phyloP scores from a whole-genome alignment of 192 early-diverging fungal species.

The Podochytrium sp. region DNA sequence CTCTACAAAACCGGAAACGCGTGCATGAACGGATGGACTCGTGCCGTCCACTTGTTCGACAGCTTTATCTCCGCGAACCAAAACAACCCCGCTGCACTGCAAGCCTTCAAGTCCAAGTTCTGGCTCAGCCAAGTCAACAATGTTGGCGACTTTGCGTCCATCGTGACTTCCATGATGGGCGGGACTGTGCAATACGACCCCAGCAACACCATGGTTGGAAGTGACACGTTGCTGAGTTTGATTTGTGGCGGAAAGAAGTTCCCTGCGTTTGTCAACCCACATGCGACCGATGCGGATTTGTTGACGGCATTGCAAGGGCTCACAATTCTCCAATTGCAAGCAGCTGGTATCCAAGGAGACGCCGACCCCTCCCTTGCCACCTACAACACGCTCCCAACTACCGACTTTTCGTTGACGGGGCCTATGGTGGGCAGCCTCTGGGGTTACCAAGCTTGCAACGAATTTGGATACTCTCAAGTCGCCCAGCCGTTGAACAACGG shows the following conservation, averaged over 20 bases:
- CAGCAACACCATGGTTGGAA: neutral
- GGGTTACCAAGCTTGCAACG: conserved; percentile 20
- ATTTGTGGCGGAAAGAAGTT: conserved; percentile 5
- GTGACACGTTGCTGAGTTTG: neutral
- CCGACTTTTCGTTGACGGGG: neutral
- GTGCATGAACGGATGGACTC: conserved; percentile 24
- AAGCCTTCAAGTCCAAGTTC: conserved; percentile 4
- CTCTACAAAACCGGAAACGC: neutral
- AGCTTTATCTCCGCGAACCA: neutral
- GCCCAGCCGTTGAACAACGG: neutral
- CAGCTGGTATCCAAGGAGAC: neutral
- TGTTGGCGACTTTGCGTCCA: neutral
- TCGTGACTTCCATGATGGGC: conserved; percentile 1
- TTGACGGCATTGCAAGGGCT: neutral
- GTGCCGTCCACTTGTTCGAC: conserved; percentile 4
- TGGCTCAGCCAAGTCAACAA: conserved; percentile 5
- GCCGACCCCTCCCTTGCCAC: neutral
- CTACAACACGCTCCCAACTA: conserved; percentile 1
- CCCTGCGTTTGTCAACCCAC: conserved; percentile 4
- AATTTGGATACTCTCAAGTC: conserved; percentile 21
- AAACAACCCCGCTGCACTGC: neutral
- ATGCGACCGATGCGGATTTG: neutral
- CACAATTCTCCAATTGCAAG: neutral
- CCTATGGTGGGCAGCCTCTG: neutral
- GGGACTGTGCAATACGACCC: conserved; percentile 21